Evolutionary conservation across 2,329 filamentous ascomycete species (phyloP).

Genomic region (Fusarium sarcochroum): DNA sequence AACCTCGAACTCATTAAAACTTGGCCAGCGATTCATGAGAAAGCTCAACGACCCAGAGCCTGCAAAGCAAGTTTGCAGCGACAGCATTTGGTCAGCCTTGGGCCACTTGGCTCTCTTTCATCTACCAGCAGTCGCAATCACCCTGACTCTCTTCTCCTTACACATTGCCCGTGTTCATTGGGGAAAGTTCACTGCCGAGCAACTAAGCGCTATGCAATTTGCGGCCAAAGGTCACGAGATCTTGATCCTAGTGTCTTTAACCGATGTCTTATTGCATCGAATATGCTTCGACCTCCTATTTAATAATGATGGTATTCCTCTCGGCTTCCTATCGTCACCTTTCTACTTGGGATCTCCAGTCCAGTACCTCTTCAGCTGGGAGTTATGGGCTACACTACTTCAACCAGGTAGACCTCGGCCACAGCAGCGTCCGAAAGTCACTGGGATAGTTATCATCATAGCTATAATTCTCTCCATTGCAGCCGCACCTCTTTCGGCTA

Average conservation of each 20-base stretch:
- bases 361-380: neutral
- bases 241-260: neutral
- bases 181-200: neutral
- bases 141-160: neutral
- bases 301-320: neutral
- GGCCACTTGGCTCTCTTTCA: neutral
- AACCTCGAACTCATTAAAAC: no score
- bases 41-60: neutral
- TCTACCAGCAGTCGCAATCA: neutral
- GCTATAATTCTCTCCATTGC: neutral
- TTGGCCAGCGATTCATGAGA: no score
- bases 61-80: neutral
- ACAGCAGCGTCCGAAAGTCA: no score
- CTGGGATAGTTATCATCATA: neutral
- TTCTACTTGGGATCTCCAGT: neutral
- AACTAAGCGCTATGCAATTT: slow-evolving; percentile 5
- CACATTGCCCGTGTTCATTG: neutral
- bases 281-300: neutral
- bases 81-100: neutral
- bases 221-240: neutral
- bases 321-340: neutral
- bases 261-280: neutral
- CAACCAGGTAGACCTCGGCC: no score
- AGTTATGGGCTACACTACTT: neutral
- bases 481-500: neutral